Percentiles rank a stretch among this genome's conserved stretches.
Evolutionary conservation across 2,329 filamentous ascomycete genomes (phyloP).

Genomic region (Pyrenophora tritici-repentis): DNA sequence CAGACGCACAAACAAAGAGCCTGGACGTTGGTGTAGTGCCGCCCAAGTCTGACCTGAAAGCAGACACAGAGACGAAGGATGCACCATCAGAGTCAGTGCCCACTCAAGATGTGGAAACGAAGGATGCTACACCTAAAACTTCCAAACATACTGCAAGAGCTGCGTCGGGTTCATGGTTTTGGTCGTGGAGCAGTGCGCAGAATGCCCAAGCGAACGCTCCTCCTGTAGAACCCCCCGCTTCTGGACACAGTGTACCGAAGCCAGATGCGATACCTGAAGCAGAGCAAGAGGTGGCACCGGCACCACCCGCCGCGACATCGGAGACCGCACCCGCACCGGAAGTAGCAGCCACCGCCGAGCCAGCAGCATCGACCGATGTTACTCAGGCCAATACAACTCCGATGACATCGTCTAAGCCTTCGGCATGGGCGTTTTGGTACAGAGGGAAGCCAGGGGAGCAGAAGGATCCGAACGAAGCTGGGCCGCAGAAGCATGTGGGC

Average conservation of each 20-base stretch:
- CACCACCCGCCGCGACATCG: not conserved
- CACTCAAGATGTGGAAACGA: conserved; percentile 17
- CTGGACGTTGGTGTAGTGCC: conserved; percentile 17
- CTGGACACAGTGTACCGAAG: conserved; percentile 10
- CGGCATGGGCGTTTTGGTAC: conserved; percentile 84
- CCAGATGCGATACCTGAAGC: conserved; percentile 15
- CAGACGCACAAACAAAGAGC: conserved; percentile 32
- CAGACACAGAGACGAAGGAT: conserved; percentile 31
- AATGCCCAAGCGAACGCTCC: conserved; percentile 44
- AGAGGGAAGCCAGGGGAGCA: conserved; percentile 59
- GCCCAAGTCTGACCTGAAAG: conserved; percentile 4
- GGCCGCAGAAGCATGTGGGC: conserved; percentile 60
- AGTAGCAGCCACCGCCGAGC: conserved; percentile 2
- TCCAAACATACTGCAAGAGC: conserved; percentile 21
- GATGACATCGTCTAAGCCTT: conserved; percentile 54
- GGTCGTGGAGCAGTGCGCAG: conserved; percentile 55
- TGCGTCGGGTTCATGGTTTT: conserved; percentile 53
- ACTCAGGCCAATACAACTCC: conserved; percentile 10
- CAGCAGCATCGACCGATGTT: conserved; percentile 14
- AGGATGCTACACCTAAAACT: conserved; percentile 17
- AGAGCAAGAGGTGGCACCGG: not conserved
- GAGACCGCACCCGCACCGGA: conserved; percentile 9
- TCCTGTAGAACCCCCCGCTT: conserved; percentile 19
- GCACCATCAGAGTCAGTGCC: conserved; percentile 5
- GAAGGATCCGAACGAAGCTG: conserved; percentile 61